These are phyloP conservation scores for Exophiala oligosperma DNA, from an alignment of 2,329 filamentous ascomycete genomes.

Conservation along the genomic window DNA sequence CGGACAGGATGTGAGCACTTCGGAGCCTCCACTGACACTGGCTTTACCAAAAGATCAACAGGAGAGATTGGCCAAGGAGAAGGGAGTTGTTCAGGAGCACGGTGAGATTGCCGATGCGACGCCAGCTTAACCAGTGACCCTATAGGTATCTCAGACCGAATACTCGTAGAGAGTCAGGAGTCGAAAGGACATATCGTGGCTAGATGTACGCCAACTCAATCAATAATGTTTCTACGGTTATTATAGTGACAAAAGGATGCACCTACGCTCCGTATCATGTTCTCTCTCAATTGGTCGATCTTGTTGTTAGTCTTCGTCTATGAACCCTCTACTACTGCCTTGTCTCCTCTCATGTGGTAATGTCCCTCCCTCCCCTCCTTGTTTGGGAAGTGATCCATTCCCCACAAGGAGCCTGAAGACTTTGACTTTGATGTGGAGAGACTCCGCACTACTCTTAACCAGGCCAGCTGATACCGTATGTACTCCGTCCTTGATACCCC, in stretches of 20 bases:
- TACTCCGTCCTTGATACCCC: too few species aligned
- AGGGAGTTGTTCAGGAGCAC: neutral
- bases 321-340: too few species aligned
- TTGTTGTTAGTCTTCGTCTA: too few species aligned
- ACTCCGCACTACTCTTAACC: neutral
- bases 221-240: too few species aligned
- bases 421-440: neutral
- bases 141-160: neutral
- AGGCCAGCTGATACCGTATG: too few species aligned
- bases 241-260: too few species aligned
- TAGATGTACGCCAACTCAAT: too few species aligned
- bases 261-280: too few species aligned
- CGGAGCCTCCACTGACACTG: constrained; percentile 19
- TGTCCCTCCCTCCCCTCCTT: neutral
- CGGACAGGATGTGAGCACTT: constrained; percentile 18
- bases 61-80: constrained; percentile 11
- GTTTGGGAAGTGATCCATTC: neutral
- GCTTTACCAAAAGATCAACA: constrained; percentile 20
- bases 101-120: constrained; percentile 7
- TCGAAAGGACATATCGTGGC: too few species aligned
- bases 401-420: neutral
- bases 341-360: neutral
- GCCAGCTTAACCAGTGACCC: constrained; percentile 1
- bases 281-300: too few species aligned
- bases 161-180: too few species aligned